Base-by-base conservation (phyloP, 2,329 filamentous ascomycete genomes). In the Apiospora koreana region DNA sequence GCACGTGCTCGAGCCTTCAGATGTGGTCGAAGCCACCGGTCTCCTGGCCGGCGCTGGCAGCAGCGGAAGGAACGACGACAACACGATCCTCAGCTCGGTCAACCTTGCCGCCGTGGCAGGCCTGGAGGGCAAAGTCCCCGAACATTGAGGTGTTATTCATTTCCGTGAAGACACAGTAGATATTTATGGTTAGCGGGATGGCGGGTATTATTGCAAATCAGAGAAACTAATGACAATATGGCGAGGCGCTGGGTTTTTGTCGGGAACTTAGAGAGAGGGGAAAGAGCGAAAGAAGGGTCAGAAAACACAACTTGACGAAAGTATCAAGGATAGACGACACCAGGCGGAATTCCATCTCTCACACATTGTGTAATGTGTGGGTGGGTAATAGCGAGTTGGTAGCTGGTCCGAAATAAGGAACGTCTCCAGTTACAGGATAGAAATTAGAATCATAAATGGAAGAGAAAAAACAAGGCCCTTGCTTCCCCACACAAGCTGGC, bases 1-100 rank as follows among this genome's bases (percentile, higher is more conserved):
- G 91, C 95, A 98, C 81, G 84, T 98, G 14, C 86, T 97, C 10
- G 95, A 98, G 80, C 94, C 96, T 0, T 86, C 90, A 70, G 95
- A 98, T 80, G 94, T 98, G 69, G 92, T 98, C 75, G 91, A 93
- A 74, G 87, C 85, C 71, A 84, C 89, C 45, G 84, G 88, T 5
- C 82, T 91, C 31, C 83, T 92, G 28, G 85, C 85, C 0, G 86
- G 84, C 5, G 83, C 85, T 21, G 81, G 79, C 2, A 75, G 74
- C 1, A 76, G 74, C 1, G 81, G 80, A 16, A 80, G 82, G 58
- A 75, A 80, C 8, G 77, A 84, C 25, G 81, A 81, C 43, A 70
- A 21, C 42, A 25, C 67, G 46, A 79, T 79, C 65, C 79, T 86
- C 62, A 84, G 87, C 65, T 85, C 88, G 77, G 86, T 88, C 42